Base-by-base conservation (phyloP, 1,284 basidiomycete species). In the Coriolopsis trogii region DNA sequence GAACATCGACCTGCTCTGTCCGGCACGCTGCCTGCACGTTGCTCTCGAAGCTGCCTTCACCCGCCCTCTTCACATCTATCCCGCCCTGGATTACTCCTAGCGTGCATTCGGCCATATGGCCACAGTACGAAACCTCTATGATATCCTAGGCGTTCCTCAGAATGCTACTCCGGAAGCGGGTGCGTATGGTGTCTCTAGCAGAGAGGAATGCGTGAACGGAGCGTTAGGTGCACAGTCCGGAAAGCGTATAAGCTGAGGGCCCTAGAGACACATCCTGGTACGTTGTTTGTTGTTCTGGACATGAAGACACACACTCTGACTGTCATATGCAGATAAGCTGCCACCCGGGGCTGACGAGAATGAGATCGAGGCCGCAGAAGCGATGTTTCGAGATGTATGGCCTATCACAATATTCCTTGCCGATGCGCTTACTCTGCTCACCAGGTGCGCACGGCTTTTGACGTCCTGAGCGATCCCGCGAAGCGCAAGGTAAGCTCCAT, bases 221-320 rank as follows among this genome's bases (percentile, higher is more conserved):
- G 20, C 33, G 16, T 20, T 16, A 16, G 40, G 26, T 33, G n/a
- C 6, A 45, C 60, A 85, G 83, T 86, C 51, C 78, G 82, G 58
- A 83, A 79, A 60, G 83, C 82, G 28, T 85, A 85, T 71, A 84
- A 80, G 70, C 74, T 77, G 59, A 76, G 71, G 64, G 79, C 81
- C 4, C 68, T 86, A 24, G 70, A 78, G 53, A 84, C 81, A 6
- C 83, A 86, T 60, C 83, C 83, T 41, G 81, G 82, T 67, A 67
- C 73, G 55, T 72, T 20, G 9, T 28, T 21, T 31, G 12, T 16
- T 13, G 23, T n/a, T 18, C 21, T 21, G 6, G 12, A 30, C 36
- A 40, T 36, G 30, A 31, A 33, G 37, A 21, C 45, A 28, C 25
- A 16, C 20, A 20, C 28, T 12, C n/a, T 16, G 40, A 23, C 12